Evolutionary conservation across 257 asterid species (phyloP), one percentile per base, ranked within the genome.

Genomic region (Verbascum thapsus): DNA sequence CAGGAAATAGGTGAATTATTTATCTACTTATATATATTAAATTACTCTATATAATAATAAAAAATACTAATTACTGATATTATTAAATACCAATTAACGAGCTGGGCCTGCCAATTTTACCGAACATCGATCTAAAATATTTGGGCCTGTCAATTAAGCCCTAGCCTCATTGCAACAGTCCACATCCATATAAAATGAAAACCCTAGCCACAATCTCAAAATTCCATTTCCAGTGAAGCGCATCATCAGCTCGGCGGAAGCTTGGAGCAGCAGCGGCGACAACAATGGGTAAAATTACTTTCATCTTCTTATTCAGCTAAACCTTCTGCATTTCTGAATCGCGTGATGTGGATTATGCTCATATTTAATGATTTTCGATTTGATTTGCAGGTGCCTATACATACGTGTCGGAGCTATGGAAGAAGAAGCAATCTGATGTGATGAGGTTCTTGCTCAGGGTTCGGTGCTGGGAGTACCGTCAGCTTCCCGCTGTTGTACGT

Each of bases 391-490:
- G 87, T 63, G 90, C 90, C 1, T 84, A 84, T 75, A 78, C 87
- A 0, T 84, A 84, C 67, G 77, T 84, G 30, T 76, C 91, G 58
- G 91, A 84, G 80, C 78, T 83, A 53, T 76, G 83, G 81, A 83
- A 82, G 85, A 83, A 81, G 78, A 83, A 83, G 73, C 90, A 83
- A 34, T 83, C 90, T 0, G 90, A 83, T 78, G 86, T 83, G 69
- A 83, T 83, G 90, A 69, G 87, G 61, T 83, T 80, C 63, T 50
- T 83, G 75, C 85, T 76, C 1, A 71, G 90, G 75, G 81, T 83
- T 7, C 85, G 90, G 47, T 81, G 86, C 81, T 83, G 90, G 90
- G 90, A 83, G 65, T 83, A 83, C 56, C 90, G 91, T 26, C 91
- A 84, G 80, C 91, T 74, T 58, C 91, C 91, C 3, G 75, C 91